These are phyloP conservation scores for Hemisphaericaspora subhashii DNA, from an alignment of 1,139 yeast species.

Conservation along the genomic window DNA sequence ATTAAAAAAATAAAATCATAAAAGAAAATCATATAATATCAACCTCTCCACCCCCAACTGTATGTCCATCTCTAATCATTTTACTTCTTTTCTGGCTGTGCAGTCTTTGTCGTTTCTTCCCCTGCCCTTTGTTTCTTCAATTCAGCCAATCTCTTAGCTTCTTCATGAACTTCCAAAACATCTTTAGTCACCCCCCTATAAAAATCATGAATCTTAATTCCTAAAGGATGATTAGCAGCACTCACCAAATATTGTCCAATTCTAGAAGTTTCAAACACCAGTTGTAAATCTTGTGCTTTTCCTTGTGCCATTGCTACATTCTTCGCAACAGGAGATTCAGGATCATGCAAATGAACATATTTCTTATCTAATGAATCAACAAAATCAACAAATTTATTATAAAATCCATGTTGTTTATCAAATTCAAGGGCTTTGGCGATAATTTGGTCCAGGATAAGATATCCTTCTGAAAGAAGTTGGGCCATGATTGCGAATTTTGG, in stretches of 20 bases:
- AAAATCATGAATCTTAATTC: slow-evolving; percentile 38
- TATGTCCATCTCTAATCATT: no score
- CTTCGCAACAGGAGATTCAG: slow-evolving; percentile 17
- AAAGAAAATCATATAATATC: no score
- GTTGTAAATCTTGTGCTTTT: slow-evolving; percentile 8
- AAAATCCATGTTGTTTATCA: slow-evolving; percentile 65
- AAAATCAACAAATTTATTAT: slow-evolving; percentile 56
- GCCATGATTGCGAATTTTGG: slow-evolving; percentile 78
- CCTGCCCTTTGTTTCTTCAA: slow-evolving; percentile 41
- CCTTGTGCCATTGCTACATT: slow-evolving; percentile 18
- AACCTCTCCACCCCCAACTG: no score
- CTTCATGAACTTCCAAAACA: slow-evolving; percentile 65
- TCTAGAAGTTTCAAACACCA: slow-evolving; percentile 14
- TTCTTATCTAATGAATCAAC: slow-evolving; percentile 55
- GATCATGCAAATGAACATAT: slow-evolving; percentile 48
- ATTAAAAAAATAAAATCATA: no score
- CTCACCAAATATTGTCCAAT: slow-evolving; percentile 36
- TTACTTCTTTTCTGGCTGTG: no score
- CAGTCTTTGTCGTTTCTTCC: not conserved
- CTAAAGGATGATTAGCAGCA: slow-evolving; percentile 37
- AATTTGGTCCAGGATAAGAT: slow-evolving; percentile 61
- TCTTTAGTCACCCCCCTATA: slow-evolving; percentile 52
- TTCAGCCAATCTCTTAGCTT: slow-evolving; percentile 69
- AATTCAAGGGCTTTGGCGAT: slow-evolving; percentile 59
- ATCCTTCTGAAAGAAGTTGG: slow-evolving; percentile 73